A percentile compares a stretch with the other conserved stretches of the same genome.
Conservation (phyloP, 371 early-diverging fungal genomes). For the Saksenaea vasiformis region DNA sequence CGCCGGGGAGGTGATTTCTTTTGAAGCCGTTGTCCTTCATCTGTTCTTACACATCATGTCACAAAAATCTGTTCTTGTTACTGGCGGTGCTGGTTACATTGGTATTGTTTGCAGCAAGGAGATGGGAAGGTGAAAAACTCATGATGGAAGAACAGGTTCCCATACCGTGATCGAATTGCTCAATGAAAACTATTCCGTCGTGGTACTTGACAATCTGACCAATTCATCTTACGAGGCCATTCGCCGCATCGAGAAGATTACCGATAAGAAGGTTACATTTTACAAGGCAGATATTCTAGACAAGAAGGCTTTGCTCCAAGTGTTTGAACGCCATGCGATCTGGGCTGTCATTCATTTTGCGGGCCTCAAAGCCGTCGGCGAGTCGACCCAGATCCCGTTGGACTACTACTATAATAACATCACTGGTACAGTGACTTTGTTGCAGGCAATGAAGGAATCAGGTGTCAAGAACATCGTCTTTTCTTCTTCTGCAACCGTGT, state of each 20-base stretch:
- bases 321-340: conserved; percentile 67
- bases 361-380: conserved; percentile 81
- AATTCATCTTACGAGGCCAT: conserved; percentile 78
- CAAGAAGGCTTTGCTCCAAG: conserved; percentile 56
- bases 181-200: conserved; percentile 65
- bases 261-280: conserved; percentile 62
- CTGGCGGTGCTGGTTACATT: conserved; percentile 59
- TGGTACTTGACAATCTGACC: conserved; percentile 82
- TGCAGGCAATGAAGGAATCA: conserved; percentile 65
- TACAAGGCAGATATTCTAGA: conserved; percentile 75
- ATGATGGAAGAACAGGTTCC: conserved; percentile 58
- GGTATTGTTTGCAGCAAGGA: conserved; percentile 32
- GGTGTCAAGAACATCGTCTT: conserved; percentile 74
- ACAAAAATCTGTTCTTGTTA: conserved; percentile 39
- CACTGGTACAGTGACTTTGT: conserved; percentile 66
- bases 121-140: background rate
- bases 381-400: conserved; percentile 66
- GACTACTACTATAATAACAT: conserved; percentile 81
- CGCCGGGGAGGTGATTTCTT: background rate
- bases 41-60: background rate
- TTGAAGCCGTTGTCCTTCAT: background rate
- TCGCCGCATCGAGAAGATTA: conserved; percentile 67
- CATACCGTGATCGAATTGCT: conserved; percentile 89
- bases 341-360: conserved; percentile 83
- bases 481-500: conserved; percentile 81